Conservation (phyloP, 2,329 filamentous ascomycete genomes). For the Dactylellina parvicollis region DNA sequence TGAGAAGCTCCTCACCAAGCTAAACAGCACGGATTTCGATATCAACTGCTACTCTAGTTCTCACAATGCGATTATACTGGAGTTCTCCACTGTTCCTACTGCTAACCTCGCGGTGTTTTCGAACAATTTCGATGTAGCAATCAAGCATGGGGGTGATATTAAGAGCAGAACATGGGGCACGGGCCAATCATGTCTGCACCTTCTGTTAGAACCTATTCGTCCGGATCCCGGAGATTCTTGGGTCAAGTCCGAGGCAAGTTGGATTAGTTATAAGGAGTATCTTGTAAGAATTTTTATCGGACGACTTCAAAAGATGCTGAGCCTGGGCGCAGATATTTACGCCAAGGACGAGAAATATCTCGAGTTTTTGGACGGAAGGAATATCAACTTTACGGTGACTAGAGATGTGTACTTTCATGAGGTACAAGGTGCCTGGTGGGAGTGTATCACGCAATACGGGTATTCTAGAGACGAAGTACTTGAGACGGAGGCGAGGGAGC, state of each 20-base stretch:
- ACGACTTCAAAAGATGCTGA: conserved; percentile 4
- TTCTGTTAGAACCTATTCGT: conserved; percentile 5
- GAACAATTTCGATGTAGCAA: conserved; percentile 20
- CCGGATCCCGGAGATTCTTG: neutral
- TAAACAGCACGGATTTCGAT: conserved; percentile 25
- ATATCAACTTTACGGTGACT: conserved; percentile 24
- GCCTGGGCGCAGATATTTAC: conserved; percentile 29
- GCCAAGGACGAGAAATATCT: conserved; percentile 14
- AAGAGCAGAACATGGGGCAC: conserved; percentile 6
- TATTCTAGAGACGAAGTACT: conserved; percentile 8
- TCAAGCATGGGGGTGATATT: conserved; percentile 27
- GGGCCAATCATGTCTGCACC: conserved; percentile 28
- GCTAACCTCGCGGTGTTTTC: neutral
- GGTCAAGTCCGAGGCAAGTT: conserved; percentile 2
- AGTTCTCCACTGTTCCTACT: neutral
- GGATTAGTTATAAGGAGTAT: conserved; percentile 14
- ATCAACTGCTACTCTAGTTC: conserved; percentile 33
- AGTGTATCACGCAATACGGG: neutral
- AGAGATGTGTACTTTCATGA: conserved; percentile 19
- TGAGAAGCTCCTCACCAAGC: conserved; percentile 3
- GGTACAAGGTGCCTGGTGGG: conserved; percentile 42
- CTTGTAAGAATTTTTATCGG: neutral
- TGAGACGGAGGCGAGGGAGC: conserved; percentile 9
- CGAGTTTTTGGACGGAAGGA: conserved; percentile 4
- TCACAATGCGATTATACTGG: conserved; percentile 35